phyloP scores from a whole-genome alignment of 2,329 filamentous ascomycete species.

The Beauveria varroae region DNA sequence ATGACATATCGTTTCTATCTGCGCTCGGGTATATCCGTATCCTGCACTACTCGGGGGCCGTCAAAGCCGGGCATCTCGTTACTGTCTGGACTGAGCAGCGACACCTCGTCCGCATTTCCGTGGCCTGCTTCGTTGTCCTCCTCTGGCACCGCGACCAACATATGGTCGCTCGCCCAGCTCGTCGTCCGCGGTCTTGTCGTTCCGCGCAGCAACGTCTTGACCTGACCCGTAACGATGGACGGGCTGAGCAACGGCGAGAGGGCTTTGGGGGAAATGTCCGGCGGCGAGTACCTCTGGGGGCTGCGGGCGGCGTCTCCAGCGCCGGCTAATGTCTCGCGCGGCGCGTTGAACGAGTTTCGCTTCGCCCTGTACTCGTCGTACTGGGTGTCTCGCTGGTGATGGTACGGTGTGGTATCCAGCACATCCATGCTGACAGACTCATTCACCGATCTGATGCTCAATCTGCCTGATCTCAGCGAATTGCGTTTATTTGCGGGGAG shows the following conservation, averaged over 20 bases:
- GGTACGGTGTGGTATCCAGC: conserved; percentile 26
- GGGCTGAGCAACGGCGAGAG: conserved; percentile 16
- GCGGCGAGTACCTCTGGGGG: background rate
- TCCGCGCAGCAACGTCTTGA: conserved; percentile 18
- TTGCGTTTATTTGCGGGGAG: conserved; percentile 22
- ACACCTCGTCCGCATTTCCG: conserved; percentile 20
- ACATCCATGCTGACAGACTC: conserved; percentile 18
- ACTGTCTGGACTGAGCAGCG: conserved; percentile 21
- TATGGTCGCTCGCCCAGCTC: conserved; percentile 31
- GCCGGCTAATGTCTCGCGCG: conserved; percentile 14
- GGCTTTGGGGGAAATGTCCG: background rate
- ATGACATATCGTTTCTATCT: conserved; percentile 9
- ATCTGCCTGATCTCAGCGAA: conserved; percentile 20
- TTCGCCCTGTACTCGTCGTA: conserved; percentile 39
- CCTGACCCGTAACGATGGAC: conserved; percentile 1
- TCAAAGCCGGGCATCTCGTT: conserved; percentile 18
- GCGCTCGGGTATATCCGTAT: conserved; percentile 21
- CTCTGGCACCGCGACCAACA: conserved; percentile 32
- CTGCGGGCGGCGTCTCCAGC: background rate
- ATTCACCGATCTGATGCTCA: conserved; percentile 22
- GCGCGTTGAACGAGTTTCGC: conserved; percentile 19
- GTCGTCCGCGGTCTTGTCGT: conserved; percentile 21
- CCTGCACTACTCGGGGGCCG: conserved; percentile 17
- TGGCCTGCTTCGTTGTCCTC: conserved; percentile 22
- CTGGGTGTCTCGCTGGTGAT: conserved; percentile 38